Base-by-base conservation (phyloP, 192 early-diverging fungal species). In the Podila horticola region DNA sequence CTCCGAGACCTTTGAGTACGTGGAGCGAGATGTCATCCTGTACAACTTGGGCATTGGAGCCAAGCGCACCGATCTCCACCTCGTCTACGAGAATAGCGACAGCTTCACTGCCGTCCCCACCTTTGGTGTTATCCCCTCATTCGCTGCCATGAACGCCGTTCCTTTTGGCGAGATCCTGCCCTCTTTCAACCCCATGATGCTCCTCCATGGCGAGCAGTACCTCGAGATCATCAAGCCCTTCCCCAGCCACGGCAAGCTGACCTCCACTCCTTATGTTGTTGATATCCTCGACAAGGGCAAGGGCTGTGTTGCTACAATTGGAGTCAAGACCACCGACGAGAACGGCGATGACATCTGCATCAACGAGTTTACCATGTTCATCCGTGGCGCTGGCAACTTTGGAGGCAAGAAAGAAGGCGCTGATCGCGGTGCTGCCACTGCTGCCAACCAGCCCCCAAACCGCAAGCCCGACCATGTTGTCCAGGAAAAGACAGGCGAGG, bases 191-290 rank as follows among this genome's bases (percentile, higher is more conserved):
- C 92, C 91, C 51, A 97, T 97, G 95, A 96, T 97, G 95, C 91
- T 99, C 64, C 89, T 99, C 58, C 98, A 99, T 85, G 97, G 97
- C 74, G 97, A 99, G 88, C 98, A 99, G 88, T 99, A 93, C 87
- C 84, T 97, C 61, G 92, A 94, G 73, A 73, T 98, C 73, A 88
- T 95, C 74, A 92, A 93, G 60, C 92, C 94, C 26, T 88, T 98
- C 33, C 97, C 97, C 31, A 94, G 94, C 64, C 85, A 88, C 63
- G 97, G 94, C 58, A 93, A 84, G 45, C 87, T 99, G 49, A 89
- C 84, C 64, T 92, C 93, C 65, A 91, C 86, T 20, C 88, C 92
- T 66, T 89, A 88, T 75, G 79, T 98, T 61, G 88, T 99, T 59
- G 97, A 98, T 60, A 93, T 99, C 64, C 89, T 98, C 74, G 97